Percentiles rank a stretch among this genome's conserved stretches.
phyloP scores from a whole-genome alignment of 2,329 filamentous ascomycete genomes.

The Periglandula ipomoeae region DNA sequence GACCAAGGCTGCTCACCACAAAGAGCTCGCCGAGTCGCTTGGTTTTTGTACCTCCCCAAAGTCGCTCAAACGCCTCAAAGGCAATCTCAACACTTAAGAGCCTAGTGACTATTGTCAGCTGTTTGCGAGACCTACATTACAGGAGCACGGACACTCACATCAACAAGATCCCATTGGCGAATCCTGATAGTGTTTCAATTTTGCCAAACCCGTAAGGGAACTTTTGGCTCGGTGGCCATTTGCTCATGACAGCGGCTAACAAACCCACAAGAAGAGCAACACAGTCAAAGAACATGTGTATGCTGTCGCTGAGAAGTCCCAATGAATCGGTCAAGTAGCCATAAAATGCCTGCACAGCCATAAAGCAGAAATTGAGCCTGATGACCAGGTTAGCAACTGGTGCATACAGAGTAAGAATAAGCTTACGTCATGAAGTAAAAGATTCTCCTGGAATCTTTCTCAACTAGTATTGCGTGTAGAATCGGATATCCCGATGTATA shows the following conservation, averaged over 20 bases:
- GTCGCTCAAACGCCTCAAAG: conserved; percentile 82
- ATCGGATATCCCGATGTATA: conserved; percentile 65
- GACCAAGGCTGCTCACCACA: conserved; percentile 75
- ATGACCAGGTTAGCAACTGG: neutral
- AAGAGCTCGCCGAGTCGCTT: conserved; percentile 80
- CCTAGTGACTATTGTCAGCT: conserved; percentile 30
- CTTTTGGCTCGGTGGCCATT: conserved; percentile 81
- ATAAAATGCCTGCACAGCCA: conserved; percentile 90
- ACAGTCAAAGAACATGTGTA: conserved; percentile 99
- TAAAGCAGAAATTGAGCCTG: conserved; percentile 89
- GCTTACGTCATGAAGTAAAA: conserved; percentile 92
- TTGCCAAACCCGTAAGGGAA: conserved; percentile 97
- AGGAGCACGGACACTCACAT: conserved; percentile 47
- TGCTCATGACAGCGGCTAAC: conserved; percentile 87
- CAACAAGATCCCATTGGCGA: conserved; percentile 91
- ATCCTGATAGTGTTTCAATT: conserved; percentile 90
- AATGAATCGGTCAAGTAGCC: conserved; percentile 89
- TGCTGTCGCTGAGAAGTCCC: conserved; percentile 91
- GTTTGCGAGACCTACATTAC: neutral
- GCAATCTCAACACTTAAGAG: conserved; percentile 94
- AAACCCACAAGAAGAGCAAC: conserved; percentile 84
- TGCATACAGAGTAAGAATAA: neutral
- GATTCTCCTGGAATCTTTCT: conserved; percentile 88
- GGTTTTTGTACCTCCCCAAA: conserved; percentile 76
- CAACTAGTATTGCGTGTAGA: conserved; percentile 74